Evolutionary conservation across 352 stramenopile species (phyloP), one percentile per base, ranked within the genome.

Genomic region (Globisporangium viniferum): DNA sequence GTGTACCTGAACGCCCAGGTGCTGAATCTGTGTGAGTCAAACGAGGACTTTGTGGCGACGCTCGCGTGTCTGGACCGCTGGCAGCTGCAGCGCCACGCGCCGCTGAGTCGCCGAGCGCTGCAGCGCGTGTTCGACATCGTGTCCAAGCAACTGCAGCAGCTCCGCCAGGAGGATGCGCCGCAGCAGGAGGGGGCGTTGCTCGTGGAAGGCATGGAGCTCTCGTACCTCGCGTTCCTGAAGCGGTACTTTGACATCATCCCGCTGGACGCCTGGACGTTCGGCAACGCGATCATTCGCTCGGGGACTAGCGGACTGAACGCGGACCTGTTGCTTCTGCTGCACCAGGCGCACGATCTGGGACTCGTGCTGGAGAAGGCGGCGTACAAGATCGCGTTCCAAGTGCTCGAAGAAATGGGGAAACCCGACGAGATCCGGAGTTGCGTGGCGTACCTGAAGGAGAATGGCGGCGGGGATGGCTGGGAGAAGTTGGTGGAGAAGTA

Each of bases 1-100:
- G 61, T 64, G 20, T 54, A 74, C 15, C 57, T 92, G 39, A 86
- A 88, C 61, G 71, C 84, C 12, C 73, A 90, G 48, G 68, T 92
- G 22, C 54, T 92, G n/a, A 89, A 91, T 56, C 72, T 90, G 24
- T 92, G 84, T 51, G 79, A 88, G 49, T 83, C 80, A 2, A 88
- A 86, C 57, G 70, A 88, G 39, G 82, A 92, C 31, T 66, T 92
- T 24, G 75, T 72, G 29, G 89, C 82, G 2, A 77, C 87, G 76
- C 53, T 92, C 3, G 73, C 80, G 41, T 86, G 80, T 36, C 62
- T 92, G 22, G 80, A 92, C 51, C 79, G 82, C 24, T 90, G 80
- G 79, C 80, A 89, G 24, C 68, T 55, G n/a, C 78, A 84, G 61
- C 63, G 72, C 36, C 64, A 60, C n/a, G 72, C 66, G 20, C 59